Conservation (phyloP, 1,284 basidiomycete genomes). For the Farysia itapuensis region DNA sequence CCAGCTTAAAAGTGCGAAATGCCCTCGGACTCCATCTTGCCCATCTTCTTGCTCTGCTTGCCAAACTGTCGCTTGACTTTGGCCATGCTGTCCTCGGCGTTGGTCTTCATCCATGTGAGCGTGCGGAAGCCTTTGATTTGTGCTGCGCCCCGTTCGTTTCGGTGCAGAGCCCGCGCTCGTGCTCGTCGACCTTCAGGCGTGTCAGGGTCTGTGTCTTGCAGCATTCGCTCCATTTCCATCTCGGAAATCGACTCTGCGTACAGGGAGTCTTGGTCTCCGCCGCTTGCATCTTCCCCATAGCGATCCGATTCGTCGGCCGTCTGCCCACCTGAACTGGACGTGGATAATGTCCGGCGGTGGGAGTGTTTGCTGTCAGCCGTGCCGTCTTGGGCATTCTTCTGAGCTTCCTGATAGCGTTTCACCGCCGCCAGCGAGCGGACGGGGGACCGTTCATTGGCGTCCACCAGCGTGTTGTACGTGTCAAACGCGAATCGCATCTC, state of each 20-base stretch:
- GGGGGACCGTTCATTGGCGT: conserved; percentile 35
- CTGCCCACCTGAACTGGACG: conserved; percentile 2
- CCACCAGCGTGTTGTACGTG: conserved; percentile 35
- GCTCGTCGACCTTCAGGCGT: conserved; percentile 27
- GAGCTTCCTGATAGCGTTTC: conserved; percentile 2
- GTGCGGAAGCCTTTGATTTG: conserved; percentile 52
- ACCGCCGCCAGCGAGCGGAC: conserved; percentile 15
- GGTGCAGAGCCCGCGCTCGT: conserved; percentile 35
- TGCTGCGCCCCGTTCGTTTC: conserved; percentile 45
- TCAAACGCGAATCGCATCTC: conserved; percentile 50
- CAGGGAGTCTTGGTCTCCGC: conserved; percentile 13
- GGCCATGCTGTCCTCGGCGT: conserved; percentile 38
- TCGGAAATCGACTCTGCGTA: conserved; percentile 29
- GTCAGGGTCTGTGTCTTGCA: conserved; percentile 16
- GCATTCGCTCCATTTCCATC: conserved; percentile 15
- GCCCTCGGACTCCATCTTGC: conserved; percentile 53
- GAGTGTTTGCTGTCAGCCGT: neutral
- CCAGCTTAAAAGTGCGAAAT: conserved; percentile 44
- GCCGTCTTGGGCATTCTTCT: neutral
- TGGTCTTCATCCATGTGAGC: conserved; percentile 47
- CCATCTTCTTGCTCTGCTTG: conserved; percentile 33
- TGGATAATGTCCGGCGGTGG: conserved; percentile 8
- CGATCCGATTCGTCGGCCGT: conserved; percentile 4
- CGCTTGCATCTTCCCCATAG: conserved; percentile 13
- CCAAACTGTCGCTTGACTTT: conserved; percentile 33